phyloP scores from a whole-genome alignment of 805 yeast species.

The Pichia phayaonensis region DNA sequence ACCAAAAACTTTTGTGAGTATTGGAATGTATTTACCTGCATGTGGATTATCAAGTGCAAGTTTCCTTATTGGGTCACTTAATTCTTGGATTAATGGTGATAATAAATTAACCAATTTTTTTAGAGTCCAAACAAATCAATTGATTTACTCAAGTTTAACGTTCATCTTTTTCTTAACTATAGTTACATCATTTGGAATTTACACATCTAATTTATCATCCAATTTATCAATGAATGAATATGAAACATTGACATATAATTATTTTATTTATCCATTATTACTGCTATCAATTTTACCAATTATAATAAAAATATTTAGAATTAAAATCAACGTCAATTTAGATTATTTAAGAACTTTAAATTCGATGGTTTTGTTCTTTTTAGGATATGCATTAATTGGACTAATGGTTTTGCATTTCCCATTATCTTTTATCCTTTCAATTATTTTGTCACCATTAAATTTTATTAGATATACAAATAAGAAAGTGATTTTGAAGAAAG shows the following conservation, averaged over 20 bases:
- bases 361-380: conserved; percentile 38
- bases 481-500: not conserved
- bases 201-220: conserved; percentile 2
- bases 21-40: conserved; percentile 87
- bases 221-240: not conserved
- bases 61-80: conserved; percentile 61
- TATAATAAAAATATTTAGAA: not conserved
- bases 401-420: conserved; percentile 79
- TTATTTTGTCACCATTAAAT: conserved; percentile 69
- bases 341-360: conserved; percentile 21
- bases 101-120: conserved; percentile 17
- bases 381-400: conserved; percentile 65
- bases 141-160: conserved; percentile 26
- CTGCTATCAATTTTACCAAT: conserved; percentile 7
- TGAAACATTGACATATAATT: conserved; percentile 5
- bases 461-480: conserved; percentile 38
- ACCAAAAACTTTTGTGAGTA: conserved; percentile 78
- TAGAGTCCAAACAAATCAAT: conserved; percentile 17
- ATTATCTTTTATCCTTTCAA: conserved; percentile 63
- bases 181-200: conserved; percentile 22
- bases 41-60: conserved; percentile 66
- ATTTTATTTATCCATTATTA: conserved; percentile 15
- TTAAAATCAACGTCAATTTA: conserved; percentile 8
- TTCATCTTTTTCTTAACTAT: conserved; percentile 21
- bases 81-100: conserved; percentile 42